Base-by-base conservation (phyloP, 2,329 filamentous ascomycete genomes). In the Aaosphaeria arxii region DNA sequence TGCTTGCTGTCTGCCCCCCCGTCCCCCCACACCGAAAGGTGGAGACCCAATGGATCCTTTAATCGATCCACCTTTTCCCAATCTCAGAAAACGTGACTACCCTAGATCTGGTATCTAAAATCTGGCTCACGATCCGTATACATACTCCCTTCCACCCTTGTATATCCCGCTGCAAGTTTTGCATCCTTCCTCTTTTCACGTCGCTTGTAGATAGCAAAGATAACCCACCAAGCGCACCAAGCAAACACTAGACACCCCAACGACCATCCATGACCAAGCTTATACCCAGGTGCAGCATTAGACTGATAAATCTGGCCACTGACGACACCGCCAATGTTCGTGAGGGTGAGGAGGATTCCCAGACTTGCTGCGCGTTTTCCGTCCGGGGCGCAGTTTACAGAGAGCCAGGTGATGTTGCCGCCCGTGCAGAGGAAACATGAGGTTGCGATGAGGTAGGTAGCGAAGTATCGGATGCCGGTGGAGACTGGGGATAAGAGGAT, bases 191-290 rank as follows among this genome's bases (percentile, higher is more conserved):
- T 50, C 6, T 35, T 47, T 49, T 64, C 62, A 13, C 70, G 68
- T n/a, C 52, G 57, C 33, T 38, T 51, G 38, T 72, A 71, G 6
- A 72, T 61, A 32, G 40, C 49, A 28, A 64, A 52, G 5, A 69
- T 53, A 35, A 68, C 42, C 69, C 70, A 73, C 68, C 69, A 72
- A 5, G 62, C 63, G 41, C 66, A 56, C 64, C 69, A 73, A 0
- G 69, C 69, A 46, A 72, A 57, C 3, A 38, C 58, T 2, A 70
- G 45, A 51, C 64, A 70, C 1, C 70, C 70, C 30, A 71, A 45
- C 11, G 61, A 67, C 68, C 67, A 73, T 4, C 63, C 67, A 52
- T 72, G 70, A 0, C 70, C 63, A 2, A 66, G 45, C 6, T 50
- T 58, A 48, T 56, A 67, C 35, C 50, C 48, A 5, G 63, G 63